Evolutionary conservation across 2,329 filamentous ascomycete species (phyloP), one percentile per base, ranked within the genome.

Genomic region (Fonsecaea monophora): DNA sequence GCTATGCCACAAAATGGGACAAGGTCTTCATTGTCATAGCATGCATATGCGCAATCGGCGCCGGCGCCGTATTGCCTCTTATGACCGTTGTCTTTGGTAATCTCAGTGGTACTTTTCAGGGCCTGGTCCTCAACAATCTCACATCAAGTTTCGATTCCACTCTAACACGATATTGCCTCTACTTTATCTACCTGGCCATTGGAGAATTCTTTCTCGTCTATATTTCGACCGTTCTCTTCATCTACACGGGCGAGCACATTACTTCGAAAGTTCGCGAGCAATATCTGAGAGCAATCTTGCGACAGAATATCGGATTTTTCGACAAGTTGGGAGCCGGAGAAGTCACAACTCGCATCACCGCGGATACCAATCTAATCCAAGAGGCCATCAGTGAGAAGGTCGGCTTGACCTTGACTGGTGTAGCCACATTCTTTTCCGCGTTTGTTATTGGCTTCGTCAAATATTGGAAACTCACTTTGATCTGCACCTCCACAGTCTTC

Each of bases 351-450:
- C 89, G 94, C 70, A 97, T 97, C 73, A 98, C 94, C 0, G 90
- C 94, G 10, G 94, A 98, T 77, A 96, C 92, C 53, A 97, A 97
- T 74, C 82, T 96, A 61, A 90, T 98, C 63, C 94, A 97, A 78
- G 94, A 96, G 72, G 94, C 93, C 64, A 92, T 99, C 54, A 96
- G 92, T 0, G 92, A 96, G 78, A 97, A 97, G 81, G 86, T 96
- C 53, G 89, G 88, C 13, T 81, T 97, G 70, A 93, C 92, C 0
- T 77, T 96, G 64, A 87, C 89, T 13, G 91, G 92, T 12, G 58
- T 93, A 3, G 88, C 93, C 1, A 94, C 92, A 8, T 98, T 98
- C 75, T 81, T 96, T 63, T 89, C 94, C 0, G 92, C 93, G 15
- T 97, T 97, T 71, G 82, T 97, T 64, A 94, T 99, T 71, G 92